phyloP scores from a whole-genome alignment of 2,329 filamentous ascomycete species.

The Septoria petroselini region DNA sequence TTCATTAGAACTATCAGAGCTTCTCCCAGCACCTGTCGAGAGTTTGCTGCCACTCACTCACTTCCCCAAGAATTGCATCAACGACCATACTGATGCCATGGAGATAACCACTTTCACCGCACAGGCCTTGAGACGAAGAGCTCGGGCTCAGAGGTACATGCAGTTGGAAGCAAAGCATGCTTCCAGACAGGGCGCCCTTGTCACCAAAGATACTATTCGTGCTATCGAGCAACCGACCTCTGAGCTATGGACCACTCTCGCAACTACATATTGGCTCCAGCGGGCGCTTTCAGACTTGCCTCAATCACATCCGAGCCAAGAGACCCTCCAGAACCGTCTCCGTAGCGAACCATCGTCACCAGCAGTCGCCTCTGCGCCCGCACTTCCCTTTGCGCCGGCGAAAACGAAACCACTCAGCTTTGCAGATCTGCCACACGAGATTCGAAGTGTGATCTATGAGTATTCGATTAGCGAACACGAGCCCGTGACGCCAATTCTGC shows the following conservation, averaged over 20 bases:
- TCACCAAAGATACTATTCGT: conserved; percentile 21
- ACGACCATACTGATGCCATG: too few relatives aligned
- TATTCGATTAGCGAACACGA: conserved; percentile 10
- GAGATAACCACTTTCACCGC: background rate
- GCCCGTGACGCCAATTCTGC: conserved; percentile 10
- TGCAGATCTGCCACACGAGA: conserved; percentile 14
- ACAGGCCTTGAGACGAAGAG: background rate
- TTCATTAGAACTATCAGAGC: too few relatives aligned
- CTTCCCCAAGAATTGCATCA: too few relatives aligned
- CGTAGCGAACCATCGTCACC: conserved; percentile 12
- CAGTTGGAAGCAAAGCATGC: conserved; percentile 12
- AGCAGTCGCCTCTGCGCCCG: conserved; percentile 1
- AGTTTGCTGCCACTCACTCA: too few relatives aligned
- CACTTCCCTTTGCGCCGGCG: background rate
- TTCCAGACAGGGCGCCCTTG: conserved; percentile 17
- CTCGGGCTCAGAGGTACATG: background rate
- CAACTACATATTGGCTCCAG: conserved; percentile 23
- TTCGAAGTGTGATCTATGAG: conserved; percentile 20
- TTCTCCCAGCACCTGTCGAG: too few relatives aligned
- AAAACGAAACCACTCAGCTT: conserved; percentile 4
- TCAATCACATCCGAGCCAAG: conserved; percentile 13
- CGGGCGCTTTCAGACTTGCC: conserved; percentile 16
- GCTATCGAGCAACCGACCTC: conserved; percentile 16
- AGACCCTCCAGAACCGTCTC: conserved; percentile 10
- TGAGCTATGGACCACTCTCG: conserved; percentile 19